These are phyloP conservation scores for Brasilioporus rufonigricans DNA, from an alignment of 768 basidiomycete genomes.

Conservation along the genomic window DNA sequence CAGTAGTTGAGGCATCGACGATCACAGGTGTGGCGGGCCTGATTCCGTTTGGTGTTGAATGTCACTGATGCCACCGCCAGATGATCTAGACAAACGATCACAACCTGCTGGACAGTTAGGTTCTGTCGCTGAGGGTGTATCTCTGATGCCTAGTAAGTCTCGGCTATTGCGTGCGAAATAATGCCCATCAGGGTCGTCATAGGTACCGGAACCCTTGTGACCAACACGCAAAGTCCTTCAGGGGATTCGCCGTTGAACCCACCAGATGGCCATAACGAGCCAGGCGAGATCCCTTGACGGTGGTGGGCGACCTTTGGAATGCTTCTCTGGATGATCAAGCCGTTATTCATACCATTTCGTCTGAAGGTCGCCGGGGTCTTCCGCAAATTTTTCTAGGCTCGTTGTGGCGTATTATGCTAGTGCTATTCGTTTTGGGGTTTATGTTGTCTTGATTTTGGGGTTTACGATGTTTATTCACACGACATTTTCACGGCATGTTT, in stretches of 20 bases:
- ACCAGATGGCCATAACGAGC: slow-evolving; percentile 13
- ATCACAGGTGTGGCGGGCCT: slow-evolving; percentile 17
- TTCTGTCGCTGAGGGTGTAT: not conserved
- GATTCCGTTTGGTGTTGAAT: slow-evolving; percentile 1
- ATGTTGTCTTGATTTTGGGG: slow-evolving; percentile 20
- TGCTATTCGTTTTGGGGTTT: slow-evolving; percentile 29
- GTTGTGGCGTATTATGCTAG: slow-evolving; percentile 18
- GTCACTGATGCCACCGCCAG: slow-evolving; percentile 16
- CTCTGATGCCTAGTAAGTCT: slow-evolving; percentile 15
- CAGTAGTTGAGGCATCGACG: slow-evolving; percentile 16
- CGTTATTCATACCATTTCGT: slow-evolving; percentile 39
- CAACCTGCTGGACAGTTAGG: not conserved
- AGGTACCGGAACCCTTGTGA: slow-evolving; percentile 11
- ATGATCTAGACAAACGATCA: slow-evolving; percentile 5
- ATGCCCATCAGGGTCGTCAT: slow-evolving; percentile 4
- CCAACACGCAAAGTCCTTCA: not conserved
- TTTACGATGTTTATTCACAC: slow-evolving; percentile 8
- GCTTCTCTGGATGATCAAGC: slow-evolving; percentile 41
- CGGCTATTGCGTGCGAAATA: slow-evolving; percentile 1
- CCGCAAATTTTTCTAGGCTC: slow-evolving; percentile 39
- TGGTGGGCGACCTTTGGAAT: slow-evolving; percentile 49
- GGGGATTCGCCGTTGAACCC: slow-evolving; percentile 9
- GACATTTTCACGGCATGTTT: slow-evolving; percentile 12
- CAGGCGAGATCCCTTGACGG: slow-evolving; percentile 39
- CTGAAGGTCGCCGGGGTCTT: slow-evolving; percentile 50